Evolutionary conservation across 768 basidiomycete species (phyloP), one percentile per base, ranked within the genome.

Genomic region (Agrocybe chaxingu): DNA sequence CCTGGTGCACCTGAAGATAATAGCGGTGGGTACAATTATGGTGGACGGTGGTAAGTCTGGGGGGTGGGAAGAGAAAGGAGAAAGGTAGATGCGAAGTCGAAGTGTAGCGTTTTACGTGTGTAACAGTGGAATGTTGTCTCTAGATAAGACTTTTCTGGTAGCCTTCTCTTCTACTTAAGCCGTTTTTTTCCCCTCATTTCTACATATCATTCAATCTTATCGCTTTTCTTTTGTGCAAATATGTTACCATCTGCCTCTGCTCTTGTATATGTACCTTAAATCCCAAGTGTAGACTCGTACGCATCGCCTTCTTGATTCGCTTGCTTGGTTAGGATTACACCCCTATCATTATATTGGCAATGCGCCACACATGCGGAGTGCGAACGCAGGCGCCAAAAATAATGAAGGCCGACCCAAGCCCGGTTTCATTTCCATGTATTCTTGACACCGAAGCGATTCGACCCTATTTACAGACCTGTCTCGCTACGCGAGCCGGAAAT

Each of bases 1-100:
- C n/a, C n/a, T n/a, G 66, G 65, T 31, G 52, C 57, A 1, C 59
- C 53, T 32, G 51, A 38, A 24, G 55, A 51, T 13, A 48, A 50
- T 46, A 53, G 48, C 29, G 45, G 43, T 37, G 51, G 46, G 18
- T 46, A 47, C 10, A 38, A 56, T 37, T 42, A 47, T 18, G 49
- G 51, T 13, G 44, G 55, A 6, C 37, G 52, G 39, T 44, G 57
- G 36, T 45, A 55, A 55, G 24, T 29, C 18, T 13, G 7, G 29
- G 18, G n/a, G n/a, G 11, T 7, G 19, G 19, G 18, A 7, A 37
- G 3, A 24, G 24, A 24, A 24, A 24, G 5, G 24, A 24, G 24
- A 24, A 24, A 24, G 24, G 24, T 24, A 24, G 7, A 37, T 37
- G 36, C 36, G 7, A 37, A 37, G 16, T 11, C 36, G 7, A 37